Evolutionary conservation across 2,329 filamentous ascomycete species (phyloP), one percentile per base, ranked within the genome.

Genomic region (Aspergillus hortae): DNA sequence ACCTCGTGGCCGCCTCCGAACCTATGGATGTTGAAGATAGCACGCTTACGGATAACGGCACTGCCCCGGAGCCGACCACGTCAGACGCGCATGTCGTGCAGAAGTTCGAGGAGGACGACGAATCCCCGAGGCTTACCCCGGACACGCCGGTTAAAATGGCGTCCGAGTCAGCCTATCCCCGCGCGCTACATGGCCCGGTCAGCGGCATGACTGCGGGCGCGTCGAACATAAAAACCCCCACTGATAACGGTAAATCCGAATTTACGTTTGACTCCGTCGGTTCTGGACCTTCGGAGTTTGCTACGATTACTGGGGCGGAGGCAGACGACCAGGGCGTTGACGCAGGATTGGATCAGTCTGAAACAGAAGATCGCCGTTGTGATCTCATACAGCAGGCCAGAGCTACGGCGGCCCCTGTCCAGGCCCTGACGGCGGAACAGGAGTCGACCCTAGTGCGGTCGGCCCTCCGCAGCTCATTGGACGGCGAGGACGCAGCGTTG

Each of bases 401-500:
- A 19, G 19, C 19, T 42, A 14, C 46, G 44, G 12, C 54, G 6
- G 59, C 59, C 17, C 52, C 59, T 15, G 61, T 63, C 33, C 58
- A 60, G 47, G 53, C 63, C n/a, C 41, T 67, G 25, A 65, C 65
- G 11, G 60, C 60, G n/a, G 61, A 63, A 51, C 64, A 69, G 51
- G 62, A 68, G 45, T 60, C 65, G 41, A 65, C 61, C 17, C 51
- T 71, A 25, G 67, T 71, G 4, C 65, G 69, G 51, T 70, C 71
- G 30, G 67, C 70, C 41, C 57, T 72, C 33, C 64, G 64, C 44
- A 68, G 69, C 56, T 67, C 67, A 23, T 57, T 74, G 10, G 69
- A 69, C 48, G 68, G 67, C 41, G 69, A 73, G 11, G 71, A 74
- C 58, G 66, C 68, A 7, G 69, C 63, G 36, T 51, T 74, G n/a